Conservation (phyloP, 2,329 filamentous ascomycete genomes). For the Colletotrichum eremochloae region DNA sequence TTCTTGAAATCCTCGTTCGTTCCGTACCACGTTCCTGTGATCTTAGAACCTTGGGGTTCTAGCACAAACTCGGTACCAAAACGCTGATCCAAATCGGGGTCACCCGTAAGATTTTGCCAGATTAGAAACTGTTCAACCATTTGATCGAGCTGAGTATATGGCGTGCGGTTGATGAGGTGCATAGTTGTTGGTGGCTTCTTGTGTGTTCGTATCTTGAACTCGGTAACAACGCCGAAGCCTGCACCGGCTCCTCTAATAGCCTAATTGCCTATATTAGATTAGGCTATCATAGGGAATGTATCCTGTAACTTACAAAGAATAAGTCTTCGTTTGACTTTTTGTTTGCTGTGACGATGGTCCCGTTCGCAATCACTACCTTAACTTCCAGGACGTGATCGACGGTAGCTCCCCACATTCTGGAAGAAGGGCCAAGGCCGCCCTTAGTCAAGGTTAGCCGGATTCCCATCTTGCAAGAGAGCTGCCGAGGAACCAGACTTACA, state of each 20-base stretch:
- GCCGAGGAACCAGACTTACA: not conserved
- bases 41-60: not conserved
- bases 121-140: not conserved
- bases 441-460: not conserved
- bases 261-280: not conserved
- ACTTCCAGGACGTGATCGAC: not conserved
- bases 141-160: not conserved
- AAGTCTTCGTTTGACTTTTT: not conserved
- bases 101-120: not conserved
- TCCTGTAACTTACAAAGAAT: not conserved
- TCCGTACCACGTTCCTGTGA: not conserved
- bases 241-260: not conserved
- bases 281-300: accelerated
- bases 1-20: not conserved
- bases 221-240: not conserved
- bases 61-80: not conserved
- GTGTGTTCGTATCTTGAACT: not conserved
- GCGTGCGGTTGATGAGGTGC: not conserved
- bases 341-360: not conserved
- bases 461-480: not conserved
- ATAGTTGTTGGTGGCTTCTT: not conserved
- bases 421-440: not conserved
- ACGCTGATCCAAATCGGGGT: not conserved
- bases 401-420: not conserved
- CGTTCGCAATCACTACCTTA: not conserved